Evolutionary conservation across 2,329 filamentous ascomycete genomes (phyloP).

Genomic region (Penicillium expansum): DNA sequence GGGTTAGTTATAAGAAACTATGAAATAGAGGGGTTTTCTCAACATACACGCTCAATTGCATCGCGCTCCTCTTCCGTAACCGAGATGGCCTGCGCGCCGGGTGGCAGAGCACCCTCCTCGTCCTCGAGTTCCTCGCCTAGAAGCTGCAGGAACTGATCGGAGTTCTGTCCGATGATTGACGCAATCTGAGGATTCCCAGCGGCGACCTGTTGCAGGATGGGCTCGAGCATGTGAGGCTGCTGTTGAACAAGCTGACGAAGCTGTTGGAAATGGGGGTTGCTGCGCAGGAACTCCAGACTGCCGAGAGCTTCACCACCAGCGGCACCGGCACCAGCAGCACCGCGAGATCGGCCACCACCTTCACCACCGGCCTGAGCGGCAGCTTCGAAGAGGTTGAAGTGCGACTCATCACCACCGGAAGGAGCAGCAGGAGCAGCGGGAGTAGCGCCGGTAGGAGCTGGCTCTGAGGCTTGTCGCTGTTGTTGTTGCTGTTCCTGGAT

Average conservation of each 20-base stretch:
- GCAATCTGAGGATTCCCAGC: conserved; percentile 93
- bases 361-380: conserved; percentile 67
- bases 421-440: conserved; percentile 36
- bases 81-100: conserved; percentile 81
- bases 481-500: conserved; percentile 67
- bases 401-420: conserved; percentile 53
- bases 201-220: conserved; percentile 92
- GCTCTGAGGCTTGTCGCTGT: conserved; percentile 57
- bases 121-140: conserved; percentile 78
- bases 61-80: conserved; percentile 96
- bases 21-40: background rate
- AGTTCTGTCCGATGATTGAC: conserved; percentile 85
- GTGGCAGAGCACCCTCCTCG: conserved; percentile 72
- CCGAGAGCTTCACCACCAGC: conserved; percentile 60
- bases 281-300: conserved; percentile 88
- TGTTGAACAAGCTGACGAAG: conserved; percentile 95
- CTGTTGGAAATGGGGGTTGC: conserved; percentile 97
- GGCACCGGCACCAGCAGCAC: conserved; percentile 38
- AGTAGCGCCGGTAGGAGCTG: conserved; percentile 38
- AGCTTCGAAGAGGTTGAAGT: conserved; percentile 86
- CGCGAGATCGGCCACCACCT: conserved; percentile 39
- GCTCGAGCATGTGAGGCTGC: conserved; percentile 97
- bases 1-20: conserved; percentile 15
- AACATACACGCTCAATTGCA: conserved; percentile 85
- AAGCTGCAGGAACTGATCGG: conserved; percentile 87